These are phyloP conservation scores for Sclerotinia nivalis DNA, from an alignment of 2,329 filamentous ascomycete species.

Conservation along the genomic window DNA sequence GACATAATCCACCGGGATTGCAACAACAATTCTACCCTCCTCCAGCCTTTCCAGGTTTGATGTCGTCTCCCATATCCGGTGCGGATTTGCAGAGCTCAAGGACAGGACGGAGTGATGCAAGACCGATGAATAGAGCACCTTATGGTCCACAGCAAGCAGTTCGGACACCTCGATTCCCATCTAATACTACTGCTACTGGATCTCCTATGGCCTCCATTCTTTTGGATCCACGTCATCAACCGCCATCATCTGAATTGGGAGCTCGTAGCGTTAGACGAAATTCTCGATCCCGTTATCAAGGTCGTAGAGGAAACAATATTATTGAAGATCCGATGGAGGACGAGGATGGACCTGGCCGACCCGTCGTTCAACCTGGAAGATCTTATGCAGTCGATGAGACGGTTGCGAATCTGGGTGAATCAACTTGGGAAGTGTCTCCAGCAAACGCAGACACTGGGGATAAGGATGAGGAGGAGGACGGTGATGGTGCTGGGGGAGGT, in stretches of 20 bases:
- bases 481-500: constrained; percentile 50
- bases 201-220: constrained; percentile 70
- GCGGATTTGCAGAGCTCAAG: constrained; percentile 57
- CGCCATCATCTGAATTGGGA: constrained; percentile 51
- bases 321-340: constrained; percentile 59
- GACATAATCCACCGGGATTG: constrained; percentile 56
- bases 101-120: constrained; percentile 48
- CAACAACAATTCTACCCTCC: constrained; percentile 71
- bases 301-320: constrained; percentile 48
- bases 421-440: constrained; percentile 48
- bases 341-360: constrained; percentile 39
- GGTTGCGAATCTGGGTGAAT: constrained; percentile 42
- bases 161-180: constrained; percentile 49
- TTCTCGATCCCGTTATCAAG: constrained; percentile 49
- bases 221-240: constrained; percentile 75
- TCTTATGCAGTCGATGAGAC: constrained; percentile 37
- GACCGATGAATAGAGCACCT: constrained; percentile 45
- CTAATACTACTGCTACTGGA: constrained; percentile 38
- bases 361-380: constrained; percentile 10
- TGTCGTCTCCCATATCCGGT: constrained; percentile 61
- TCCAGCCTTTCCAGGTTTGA: constrained; percentile 70
- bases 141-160: constrained; percentile 40
- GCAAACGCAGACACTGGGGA: constrained; percentile 37
- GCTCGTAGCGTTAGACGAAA: constrained; percentile 50
- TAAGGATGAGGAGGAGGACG: constrained; percentile 49